These are phyloP conservation scores for Raffaelea albimanens DNA, from an alignment of 2,329 filamentous ascomycete genomes.

Conservation along the genomic window DNA sequence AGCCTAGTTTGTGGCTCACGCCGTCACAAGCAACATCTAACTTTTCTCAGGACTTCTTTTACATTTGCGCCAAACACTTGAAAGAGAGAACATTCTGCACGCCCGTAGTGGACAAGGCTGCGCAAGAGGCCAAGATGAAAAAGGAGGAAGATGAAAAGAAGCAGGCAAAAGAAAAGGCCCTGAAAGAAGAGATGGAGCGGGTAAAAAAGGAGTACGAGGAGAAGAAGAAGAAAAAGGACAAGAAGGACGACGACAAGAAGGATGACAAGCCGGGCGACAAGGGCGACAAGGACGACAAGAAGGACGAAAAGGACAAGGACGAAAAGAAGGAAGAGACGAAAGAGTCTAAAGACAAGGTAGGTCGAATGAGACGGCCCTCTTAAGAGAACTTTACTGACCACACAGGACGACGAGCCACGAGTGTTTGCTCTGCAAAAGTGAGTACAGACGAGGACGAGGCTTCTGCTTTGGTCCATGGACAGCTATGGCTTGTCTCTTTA, in stretches of 20 bases:
- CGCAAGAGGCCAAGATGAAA: constrained; percentile 55
- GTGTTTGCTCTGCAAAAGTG: constrained; percentile 80
- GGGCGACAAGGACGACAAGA: constrained; percentile 31
- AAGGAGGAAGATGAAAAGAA: constrained; percentile 49
- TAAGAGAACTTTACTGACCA: constrained; percentile 8
- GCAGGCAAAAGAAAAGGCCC: constrained; percentile 54
- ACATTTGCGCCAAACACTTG: constrained; percentile 74
- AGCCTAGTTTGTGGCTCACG: too few relatives aligned
- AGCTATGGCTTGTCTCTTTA: too few relatives aligned
- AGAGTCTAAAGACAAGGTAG: background rate
- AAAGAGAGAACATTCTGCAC: constrained; percentile 74
- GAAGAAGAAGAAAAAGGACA: constrained; percentile 57
- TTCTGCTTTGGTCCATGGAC: background rate
- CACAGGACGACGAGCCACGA: constrained; percentile 57
- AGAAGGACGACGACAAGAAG: constrained; percentile 53
- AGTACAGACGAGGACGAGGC: too few relatives aligned
- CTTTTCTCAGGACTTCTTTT: constrained; percentile 68
- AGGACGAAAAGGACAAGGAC: constrained; percentile 28
- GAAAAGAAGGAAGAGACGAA: constrained; percentile 20
- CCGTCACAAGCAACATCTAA: background rate
- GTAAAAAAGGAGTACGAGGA: constrained; percentile 72
- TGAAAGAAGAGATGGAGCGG: constrained; percentile 54
- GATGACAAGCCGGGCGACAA: constrained; percentile 39
- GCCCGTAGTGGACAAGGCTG: constrained; percentile 61
- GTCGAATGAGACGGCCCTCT: too few relatives aligned